Evolutionary conservation across 2,329 filamentous ascomycete genomes (phyloP), one percentile per base, ranked within the genome.

Genomic region (Escovopsis sp.): DNA sequence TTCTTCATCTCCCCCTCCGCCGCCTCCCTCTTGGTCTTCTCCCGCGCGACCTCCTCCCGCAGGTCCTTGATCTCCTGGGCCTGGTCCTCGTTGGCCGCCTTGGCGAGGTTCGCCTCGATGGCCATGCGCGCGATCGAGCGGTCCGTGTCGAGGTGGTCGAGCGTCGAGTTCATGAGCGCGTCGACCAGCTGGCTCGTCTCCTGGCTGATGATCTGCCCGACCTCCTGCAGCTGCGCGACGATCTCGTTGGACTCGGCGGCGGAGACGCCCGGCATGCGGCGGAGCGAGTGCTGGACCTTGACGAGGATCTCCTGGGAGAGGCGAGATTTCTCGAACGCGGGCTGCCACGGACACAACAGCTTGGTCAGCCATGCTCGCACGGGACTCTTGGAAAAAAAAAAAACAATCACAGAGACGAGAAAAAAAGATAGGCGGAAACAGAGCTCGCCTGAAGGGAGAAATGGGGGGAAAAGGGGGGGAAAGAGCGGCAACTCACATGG

Each of bases 161-260:
- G 55, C 5, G 51, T 54, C 33, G 61, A 37, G 42, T 62, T 61
- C 52, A 56, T 57, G 14, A 63, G 46, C 4, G 60, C 59, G 31
- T 63, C 58, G 9, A 64, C 59, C 4, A 64, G 59, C 47, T 60
- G 54, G 32, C 56, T 59, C 8, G 57, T 62, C 52, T 64, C 62
- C 25, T 58, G 55, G 46, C 55, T 62, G 50, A 62, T 54, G 35
- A 58, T 53, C 42, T 58, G 59, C 0, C 60, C 58, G 5, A 62
- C 56, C 43, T 63, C 58, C 35, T 62, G 56, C 13, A 64, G 53
- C 42, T 59, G 55, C 5, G 46, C 33, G 29, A 55, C 52, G 25
- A 64, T 56, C 42, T 63, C 59, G 20, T 51, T 50, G 2, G 60
- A 57, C 20, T 63, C 57, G 20, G 50, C 48, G 31, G 55, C 49